Evolutionary conservation across 2,329 filamentous ascomycete genomes (phyloP), one percentile per base, ranked within the genome.

Genomic region (Pyricularia grisea): DNA sequence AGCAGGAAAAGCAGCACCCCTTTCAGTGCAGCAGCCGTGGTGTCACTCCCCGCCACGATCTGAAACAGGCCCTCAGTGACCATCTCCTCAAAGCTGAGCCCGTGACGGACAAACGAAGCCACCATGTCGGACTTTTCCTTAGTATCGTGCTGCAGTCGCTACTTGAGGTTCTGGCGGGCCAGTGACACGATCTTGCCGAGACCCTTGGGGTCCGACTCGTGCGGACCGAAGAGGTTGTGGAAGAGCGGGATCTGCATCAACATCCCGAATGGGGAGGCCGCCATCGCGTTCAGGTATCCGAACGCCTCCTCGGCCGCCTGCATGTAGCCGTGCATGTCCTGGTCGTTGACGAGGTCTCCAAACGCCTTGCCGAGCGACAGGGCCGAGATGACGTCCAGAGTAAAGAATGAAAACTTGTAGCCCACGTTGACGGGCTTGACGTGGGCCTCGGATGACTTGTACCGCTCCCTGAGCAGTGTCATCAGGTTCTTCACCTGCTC

Each of bases 341-440:
- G 73, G 72, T 84, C 79, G 7, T 74, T 71, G 12, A 75, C 75
- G 2, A 84, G 73, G 71, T 80, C 81, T 12, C 81, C 81, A 70
- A 84, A 83, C 1, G 78, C 72, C 58, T 79, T 71, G 27, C 83
- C 82, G 33, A 84, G 80, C 0, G 80, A 81, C 4, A 85, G 71
- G 61, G 79, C 78, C 63, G 78, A 81, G 68, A 86, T 84, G 27
- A 85, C 81, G 70, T 86, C 84, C 3, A 86, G 75, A 0, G 83
- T 83, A 68, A 85, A 81, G 75, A 79, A 85, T 55, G 83, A 80
- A 2, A 80, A 78, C 63, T 81, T 81, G 20, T 76, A 75, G 31
- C 79, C 80, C 67, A 86, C 72, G 71, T 87, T 82, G 73, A 85
- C 77, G 25, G 79, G 73, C 68, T 83, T 83, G 42, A n/a, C 69